Evolutionary conservation across 83 land plant genomes (phyloP), one percentile per base, ranked within the genome.

Genomic region (Thuja plicata): DNA sequence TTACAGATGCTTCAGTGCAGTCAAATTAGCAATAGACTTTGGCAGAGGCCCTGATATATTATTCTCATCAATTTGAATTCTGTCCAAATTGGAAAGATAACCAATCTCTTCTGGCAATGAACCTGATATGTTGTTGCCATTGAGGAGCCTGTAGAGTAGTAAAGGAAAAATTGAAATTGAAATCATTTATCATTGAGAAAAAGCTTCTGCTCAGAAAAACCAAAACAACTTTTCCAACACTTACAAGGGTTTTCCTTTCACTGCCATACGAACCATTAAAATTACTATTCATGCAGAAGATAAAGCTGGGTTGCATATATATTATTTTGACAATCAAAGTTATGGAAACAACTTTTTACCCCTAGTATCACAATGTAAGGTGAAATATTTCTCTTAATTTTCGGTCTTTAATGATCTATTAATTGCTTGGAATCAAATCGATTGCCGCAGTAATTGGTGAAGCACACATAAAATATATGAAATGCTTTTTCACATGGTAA

Each of bases 11-110:
- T 91, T 89, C 66, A 90, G 81, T 79, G 86, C 88, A 60, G 85
- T 91, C 91, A 95, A 88, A 92, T 93, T 93, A 60, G 95, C 93
- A 92, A 95, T 93, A 13, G 97, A 95, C 81, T 52, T 90, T 32
- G 97, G 97, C 52, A 95, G 46, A 80, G 91, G 89, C 79, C 97
- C 97, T 35, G 95, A 93, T 88, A 95, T 94, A 0, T 92, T 80
- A 90, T 95, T 95, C 90, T 93, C 88, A 70, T 95, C 97, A 79
- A 95, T 94, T 71, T 95, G 97, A 81, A 95, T 89, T 89, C 93
- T 91, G 60, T 90, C 84, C 88, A 95, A 88, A 30, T 92, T 89
- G 54, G 90, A 87, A 48, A 95, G 96, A 79, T 89, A 54, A 37
- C 96, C 96, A 46, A 95, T 87, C 91, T 95, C 96, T 27, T 94